Base-by-base conservation (phyloP, 2,329 filamentous ascomycete genomes). In the Chaetomium globosum region DNA sequence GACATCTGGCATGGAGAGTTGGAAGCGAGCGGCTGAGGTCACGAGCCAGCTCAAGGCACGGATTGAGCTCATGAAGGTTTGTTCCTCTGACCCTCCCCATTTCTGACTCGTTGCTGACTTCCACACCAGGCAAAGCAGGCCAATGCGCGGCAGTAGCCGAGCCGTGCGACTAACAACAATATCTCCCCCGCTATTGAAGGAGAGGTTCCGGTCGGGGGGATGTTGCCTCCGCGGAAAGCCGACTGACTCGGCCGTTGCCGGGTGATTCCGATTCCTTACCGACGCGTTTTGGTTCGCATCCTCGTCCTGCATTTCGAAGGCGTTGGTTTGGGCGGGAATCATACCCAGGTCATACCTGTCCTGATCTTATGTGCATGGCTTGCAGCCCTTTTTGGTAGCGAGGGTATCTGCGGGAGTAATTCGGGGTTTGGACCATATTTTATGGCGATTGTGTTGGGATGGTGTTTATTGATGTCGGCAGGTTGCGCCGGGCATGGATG, bases 11-110 rank as follows among this genome's bases (percentile, higher is more conserved):
- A 87, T 89, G 21, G 95, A 99, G 80, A 98, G 93, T 76, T 99
- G 95, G 95, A 96, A 93, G 80, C 85, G 95, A 71, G 95, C 95
- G 21, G 95, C 95, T 2, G 95, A 99, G 80, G 95, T 99, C 65
- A 99, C 95, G 62, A 97, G 93, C 78, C 95, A 97, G 77, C 78
- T 99, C 74, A 99, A 98, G 81, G 93, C 94, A 60, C 87, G 95
- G 76, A 99, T 99, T 77, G 95, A 98, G 81, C 91, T 95, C 82
- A 99, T 99, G 95, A 99, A 98, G 85, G 87, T 86, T 65, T 43
- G 69, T 70, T 28, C 7, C 7, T 21, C n/a, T 16, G 39, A 19
- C 16, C n/a, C 84, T 81, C 81, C 82, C 30, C 80, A 81, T 70
- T 1, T 23, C 12, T 2, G 7, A 19, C 12, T 21, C 4, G 48